A percentile compares a stretch with the other conserved stretches of the same genome.
Evolutionary conservation across 345 rosid genomes (phyloP).

Genomic region (Murraya paniculata): DNA sequence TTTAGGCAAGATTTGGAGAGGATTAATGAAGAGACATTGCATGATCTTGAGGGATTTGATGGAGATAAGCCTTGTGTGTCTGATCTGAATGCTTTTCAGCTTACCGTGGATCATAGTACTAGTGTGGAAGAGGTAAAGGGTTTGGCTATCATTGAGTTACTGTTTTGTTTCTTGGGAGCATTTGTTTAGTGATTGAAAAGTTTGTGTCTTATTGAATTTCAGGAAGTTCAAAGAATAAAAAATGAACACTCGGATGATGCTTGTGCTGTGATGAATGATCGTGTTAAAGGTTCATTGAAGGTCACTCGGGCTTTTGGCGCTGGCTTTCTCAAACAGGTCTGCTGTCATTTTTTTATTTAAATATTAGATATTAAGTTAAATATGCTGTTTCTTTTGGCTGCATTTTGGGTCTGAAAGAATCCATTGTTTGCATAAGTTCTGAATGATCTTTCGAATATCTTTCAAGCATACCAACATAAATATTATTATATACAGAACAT

Average conservation of each 20-base stretch:
- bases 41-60: conserved; percentile 52
- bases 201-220: conserved; percentile 16
- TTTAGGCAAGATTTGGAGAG: conserved; percentile 74
- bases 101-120: conserved; percentile 85
- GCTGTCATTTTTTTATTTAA: neutral
- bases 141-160: neutral
- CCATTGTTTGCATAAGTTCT: neutral
- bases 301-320: conserved; percentile 98
- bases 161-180: neutral
- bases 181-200: neutral
- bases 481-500: neutral
- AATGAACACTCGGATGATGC: conserved; percentile 82
- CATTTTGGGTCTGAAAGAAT: neutral
- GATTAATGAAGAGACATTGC: conserved; percentile 78
- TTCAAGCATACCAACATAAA: neutral
- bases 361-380: neutral
- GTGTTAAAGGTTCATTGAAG: conserved; percentile 91
- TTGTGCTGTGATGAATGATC: conserved; percentile 62
- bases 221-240: conserved; percentile 87
- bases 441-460: neutral
- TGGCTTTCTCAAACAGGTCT: conserved; percentile 89
- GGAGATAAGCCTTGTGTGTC: conserved; percentile 35
- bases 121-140: conserved; percentile 62
- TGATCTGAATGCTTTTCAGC: conserved; percentile 57
- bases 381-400: neutral